Conservation (phyloP, 73 alveolate genomes). For the Paramecium octaurelia region DNA sequence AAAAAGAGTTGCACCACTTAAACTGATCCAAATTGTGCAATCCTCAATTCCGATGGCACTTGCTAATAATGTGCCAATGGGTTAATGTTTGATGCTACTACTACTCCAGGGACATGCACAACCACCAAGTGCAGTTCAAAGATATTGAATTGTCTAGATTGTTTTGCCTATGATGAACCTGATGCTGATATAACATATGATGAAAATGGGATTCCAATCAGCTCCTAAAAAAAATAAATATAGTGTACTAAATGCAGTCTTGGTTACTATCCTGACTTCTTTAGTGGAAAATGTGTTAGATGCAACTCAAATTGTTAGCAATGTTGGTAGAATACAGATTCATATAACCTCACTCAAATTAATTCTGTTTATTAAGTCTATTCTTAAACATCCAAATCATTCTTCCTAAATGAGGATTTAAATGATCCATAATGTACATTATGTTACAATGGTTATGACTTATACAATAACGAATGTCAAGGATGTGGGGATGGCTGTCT, state of each 20-base stretch:
- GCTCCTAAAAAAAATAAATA: neutral
- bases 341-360: neutral
- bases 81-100: neutral
- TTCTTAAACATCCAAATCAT: neutral
- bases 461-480: neutral
- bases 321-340: slow-evolving; percentile 3
- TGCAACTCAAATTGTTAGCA: neutral
- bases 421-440: neutral
- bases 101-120: neutral
- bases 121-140: neutral
- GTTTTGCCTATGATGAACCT: neutral
- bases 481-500: neutral
- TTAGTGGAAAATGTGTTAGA: neutral
- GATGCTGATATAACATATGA: neutral
- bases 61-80: neutral
- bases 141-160: neutral
- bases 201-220: neutral
- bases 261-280: slow-evolving; percentile 28
- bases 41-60: neutral
- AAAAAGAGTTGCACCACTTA: neutral
- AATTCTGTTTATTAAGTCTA: neutral
- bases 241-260: neutral
- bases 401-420: neutral
- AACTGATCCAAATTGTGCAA: neutral
- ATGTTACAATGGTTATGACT: slow-evolving; percentile 26